Conservation (phyloP, 805 yeast genomes). For the Kregervanrija delftensis region DNA sequence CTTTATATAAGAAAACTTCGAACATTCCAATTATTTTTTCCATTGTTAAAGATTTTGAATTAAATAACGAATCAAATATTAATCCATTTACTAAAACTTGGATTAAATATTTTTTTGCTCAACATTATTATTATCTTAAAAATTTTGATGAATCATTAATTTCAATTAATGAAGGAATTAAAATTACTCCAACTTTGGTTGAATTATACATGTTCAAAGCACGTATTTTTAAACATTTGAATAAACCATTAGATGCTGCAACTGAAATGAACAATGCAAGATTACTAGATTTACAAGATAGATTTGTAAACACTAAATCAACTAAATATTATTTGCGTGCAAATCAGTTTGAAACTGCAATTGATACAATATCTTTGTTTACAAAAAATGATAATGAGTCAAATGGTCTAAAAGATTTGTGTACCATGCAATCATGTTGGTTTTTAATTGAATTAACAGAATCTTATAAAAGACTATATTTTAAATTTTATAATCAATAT, state of each 20-base stretch:
- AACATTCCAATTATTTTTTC: constrained; percentile 39
- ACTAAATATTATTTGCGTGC: constrained; percentile 80
- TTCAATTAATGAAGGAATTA: constrained; percentile 54
- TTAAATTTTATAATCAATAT: constrained; percentile 22
- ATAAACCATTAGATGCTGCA: constrained; percentile 57
- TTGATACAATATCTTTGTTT: constrained; percentile 67
- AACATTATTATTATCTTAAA: constrained; percentile 57
- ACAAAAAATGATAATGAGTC: constrained; percentile 76
- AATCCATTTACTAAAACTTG: constrained; percentile 49
- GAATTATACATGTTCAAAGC: constrained; percentile 80
- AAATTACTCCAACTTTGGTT: constrained; percentile 75
- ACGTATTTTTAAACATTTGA: constrained; percentile 66
- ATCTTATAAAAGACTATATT: constrained; percentile 60
- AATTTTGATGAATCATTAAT: constrained; percentile 48
- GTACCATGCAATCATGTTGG: constrained; percentile 89
- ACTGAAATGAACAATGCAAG: constrained; percentile 65
- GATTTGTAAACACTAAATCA: constrained; percentile 84
- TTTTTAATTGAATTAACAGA: constrained; percentile 80
- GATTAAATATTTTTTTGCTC: constrained; percentile 74
- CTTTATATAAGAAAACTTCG: constrained; percentile 50
- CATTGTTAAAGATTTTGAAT: constrained; percentile 44
- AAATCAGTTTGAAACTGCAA: constrained; percentile 65
- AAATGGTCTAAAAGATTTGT: constrained; percentile 84
- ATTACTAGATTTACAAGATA: constrained; percentile 74
- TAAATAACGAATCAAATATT: constrained; percentile 19